Evolutionary conservation across 495 filamentous ascomycete genomes (phyloP), one percentile per base, ranked within the genome.

Genomic region (Daldinia childiae): DNA sequence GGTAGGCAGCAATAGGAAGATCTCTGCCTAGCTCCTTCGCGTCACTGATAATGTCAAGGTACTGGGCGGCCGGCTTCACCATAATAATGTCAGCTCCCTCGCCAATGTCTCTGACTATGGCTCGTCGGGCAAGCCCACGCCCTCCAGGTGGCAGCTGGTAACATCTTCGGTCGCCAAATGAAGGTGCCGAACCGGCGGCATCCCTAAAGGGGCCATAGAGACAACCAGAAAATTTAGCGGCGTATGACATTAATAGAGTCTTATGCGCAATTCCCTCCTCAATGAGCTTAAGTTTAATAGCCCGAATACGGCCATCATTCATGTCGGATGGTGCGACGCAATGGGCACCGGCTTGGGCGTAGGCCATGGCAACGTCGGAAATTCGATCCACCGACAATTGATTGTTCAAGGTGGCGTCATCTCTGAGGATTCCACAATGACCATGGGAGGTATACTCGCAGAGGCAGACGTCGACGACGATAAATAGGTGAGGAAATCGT

Each of bases 381-480:
- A 99, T 95, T 41, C 95, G 90, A 69, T 98, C 93, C 32, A 98
- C 93, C 34, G 93, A 96, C 54, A 95, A 87, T 29, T 88, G 86
- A 78, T 99, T 98, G 86, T 98, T 97, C 30, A 99, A 87, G 64
- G 88, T 90, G 43, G 93, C 94, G 78, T 99, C 95, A 71, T 97
- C 92, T 48, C 92, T 87, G 26, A 98, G 85, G 69, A 99, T 97
- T 50, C 96, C 95, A 78, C 95, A 99, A 82, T 99, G 95, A 50
- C 95, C 95, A 77, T 99, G 95, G n/a, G 92, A 95, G 6, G 95
- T 98, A 81, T 99, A 99, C 80, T 99, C 95, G 85, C 95, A 99
- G 4, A 99, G 90, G 78, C 95, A 98, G 54, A 99, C 95, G 80
- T 99, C 95, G 38, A 90, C 87, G 57, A 90, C 89, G 72, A 99